Evolutionary conservation across 371 early-diverging fungal genomes (phyloP), one percentile per base, ranked within the genome.

Genomic region (Mortierella sp.): DNA sequence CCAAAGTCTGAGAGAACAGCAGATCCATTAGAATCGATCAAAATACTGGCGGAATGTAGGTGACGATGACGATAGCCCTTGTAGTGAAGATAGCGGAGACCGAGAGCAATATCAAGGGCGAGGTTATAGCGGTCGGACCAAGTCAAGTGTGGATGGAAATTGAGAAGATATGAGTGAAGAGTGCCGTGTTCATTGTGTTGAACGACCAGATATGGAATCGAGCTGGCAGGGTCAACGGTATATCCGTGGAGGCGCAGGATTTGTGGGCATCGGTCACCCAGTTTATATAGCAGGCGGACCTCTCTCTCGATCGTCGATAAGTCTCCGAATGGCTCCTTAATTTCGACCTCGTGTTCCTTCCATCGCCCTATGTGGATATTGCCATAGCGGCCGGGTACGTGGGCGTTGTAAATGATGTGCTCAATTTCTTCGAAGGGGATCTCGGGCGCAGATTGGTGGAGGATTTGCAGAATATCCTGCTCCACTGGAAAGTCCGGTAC

Each of bases 11-110:
- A 68, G 24, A 75, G 64, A 21, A 58, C 46, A 15, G 75, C 75
- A 4, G 75, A 75, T 26, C 75, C 75, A 32, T 75, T 75, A 48
- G 68, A 56, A 49, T 75, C 76, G n/a, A 75, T 60, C 12, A 75
- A 56, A 44, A 75, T 60, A 50, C 76, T 75, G 37, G 60, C 69
- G 34, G 76, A 75, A 57, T 75, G 76, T 6, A 75, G 60, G 30
- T 75, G 76, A 19, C 76, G 76, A 26, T 75, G 76, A 34, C 76
- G 76, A 28, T 75, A 75, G 43, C 76, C 76, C 56, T 64, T 75
- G 39, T 60, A 52, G 48, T 75, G 76, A 17, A 75, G 47, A 41
- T 69, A 75, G 34, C 61, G 69, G 34, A 75, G 56, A 11, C 76
- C 76, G 6, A 68, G 39, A 4, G 76, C 76, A 39, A 75, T 64